Conservation (phyloP, 371 early-diverging fungal genomes). For the Actinomortierella ambigua region DNA sequence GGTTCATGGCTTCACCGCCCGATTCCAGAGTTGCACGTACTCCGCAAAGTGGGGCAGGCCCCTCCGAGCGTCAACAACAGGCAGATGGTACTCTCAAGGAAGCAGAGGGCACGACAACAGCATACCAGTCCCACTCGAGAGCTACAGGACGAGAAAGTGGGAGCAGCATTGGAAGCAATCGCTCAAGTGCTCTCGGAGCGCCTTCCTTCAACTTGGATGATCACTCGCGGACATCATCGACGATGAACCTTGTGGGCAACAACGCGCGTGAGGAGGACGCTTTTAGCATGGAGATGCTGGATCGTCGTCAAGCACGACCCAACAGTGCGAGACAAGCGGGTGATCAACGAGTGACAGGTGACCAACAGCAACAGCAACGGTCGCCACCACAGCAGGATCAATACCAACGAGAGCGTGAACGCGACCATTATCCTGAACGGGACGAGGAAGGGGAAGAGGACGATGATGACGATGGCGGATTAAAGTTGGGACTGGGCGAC, state of each 20-base stretch:
- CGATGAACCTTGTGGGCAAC: conserved; percentile 15
- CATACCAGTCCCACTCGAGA: conserved; percentile 9
- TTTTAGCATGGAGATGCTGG: conserved; percentile 20
- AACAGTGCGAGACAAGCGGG: conserved; percentile 2
- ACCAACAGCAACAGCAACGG: conserved; percentile 4
- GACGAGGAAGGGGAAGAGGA: conserved; percentile 22
- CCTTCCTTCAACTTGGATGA: conserved; percentile 2
- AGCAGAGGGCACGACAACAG: background rate
- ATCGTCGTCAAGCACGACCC: conserved; percentile 9
- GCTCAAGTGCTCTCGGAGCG: conserved; percentile 20
- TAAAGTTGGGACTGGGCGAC: conserved; percentile 88
- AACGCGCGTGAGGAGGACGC: no score
- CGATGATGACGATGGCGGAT: conserved; percentile 57
- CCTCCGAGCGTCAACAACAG: conserved; percentile 8
- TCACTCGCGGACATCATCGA: conserved; percentile 22
- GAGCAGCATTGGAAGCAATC: conserved; percentile 22
- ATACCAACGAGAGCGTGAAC: background rate
- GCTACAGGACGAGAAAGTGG: conserved; percentile 28
- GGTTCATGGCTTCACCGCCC: conserved; percentile 77
- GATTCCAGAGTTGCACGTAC: conserved; percentile 15
- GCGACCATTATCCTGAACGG: background rate
- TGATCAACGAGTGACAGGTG: conserved; percentile 3
- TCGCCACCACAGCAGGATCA: conserved; percentile 6
- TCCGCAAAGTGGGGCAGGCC: conserved; percentile 13
- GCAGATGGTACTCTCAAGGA: conserved; percentile 7